Evolutionary conservation across 2,329 filamentous ascomycete genomes (phyloP).

Genomic region (Colletotrichum liaoningense): DNA sequence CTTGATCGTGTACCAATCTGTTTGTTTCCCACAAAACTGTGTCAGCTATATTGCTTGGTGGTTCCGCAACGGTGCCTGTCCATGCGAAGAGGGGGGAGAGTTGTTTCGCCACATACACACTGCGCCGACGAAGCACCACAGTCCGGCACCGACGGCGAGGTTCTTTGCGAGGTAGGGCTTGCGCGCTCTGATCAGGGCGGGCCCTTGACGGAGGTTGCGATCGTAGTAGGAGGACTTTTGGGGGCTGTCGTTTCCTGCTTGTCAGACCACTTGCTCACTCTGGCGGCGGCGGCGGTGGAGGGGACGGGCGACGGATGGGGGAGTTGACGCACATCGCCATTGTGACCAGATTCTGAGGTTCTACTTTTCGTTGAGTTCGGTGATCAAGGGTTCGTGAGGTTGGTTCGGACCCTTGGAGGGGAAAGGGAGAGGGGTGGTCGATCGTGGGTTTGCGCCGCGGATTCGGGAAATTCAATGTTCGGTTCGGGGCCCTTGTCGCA

Average conservation of each 20-base stretch:
- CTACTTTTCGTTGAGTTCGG: not conserved
- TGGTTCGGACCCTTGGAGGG: not conserved
- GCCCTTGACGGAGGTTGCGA: slow-evolving; percentile 83
- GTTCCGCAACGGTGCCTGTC: too few relatives aligned
- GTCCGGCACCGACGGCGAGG: slow-evolving; percentile 79
- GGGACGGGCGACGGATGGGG: not conserved
- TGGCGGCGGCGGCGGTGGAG: not conserved
- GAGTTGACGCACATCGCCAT: slow-evolving; percentile 26
- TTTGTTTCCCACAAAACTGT: not conserved
- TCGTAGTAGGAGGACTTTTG: slow-evolving; percentile 86
- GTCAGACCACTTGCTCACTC: slow-evolving; percentile 32
- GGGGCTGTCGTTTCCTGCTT: slow-evolving; percentile 45
- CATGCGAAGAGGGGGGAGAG: not conserved
- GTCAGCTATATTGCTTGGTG: slow-evolving; percentile 1
- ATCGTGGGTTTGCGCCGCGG: slow-evolving; percentile 16
- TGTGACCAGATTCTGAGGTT: not conserved
- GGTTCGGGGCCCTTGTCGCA: slow-evolving; percentile 19
- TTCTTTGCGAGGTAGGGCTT: slow-evolving; percentile 95
- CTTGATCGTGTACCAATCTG: slow-evolving; percentile 74
- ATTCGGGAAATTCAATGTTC: slow-evolving; percentile 24
- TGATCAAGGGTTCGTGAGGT: not conserved
- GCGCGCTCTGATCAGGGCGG: slow-evolving; percentile 90
- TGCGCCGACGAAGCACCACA: slow-evolving; percentile 80
- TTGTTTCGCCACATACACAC: slow-evolving; percentile 79
- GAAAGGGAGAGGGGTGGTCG: not conserved